Conservation (phyloP, 106 monocot species). For the Hemerocallis citrina region DNA sequence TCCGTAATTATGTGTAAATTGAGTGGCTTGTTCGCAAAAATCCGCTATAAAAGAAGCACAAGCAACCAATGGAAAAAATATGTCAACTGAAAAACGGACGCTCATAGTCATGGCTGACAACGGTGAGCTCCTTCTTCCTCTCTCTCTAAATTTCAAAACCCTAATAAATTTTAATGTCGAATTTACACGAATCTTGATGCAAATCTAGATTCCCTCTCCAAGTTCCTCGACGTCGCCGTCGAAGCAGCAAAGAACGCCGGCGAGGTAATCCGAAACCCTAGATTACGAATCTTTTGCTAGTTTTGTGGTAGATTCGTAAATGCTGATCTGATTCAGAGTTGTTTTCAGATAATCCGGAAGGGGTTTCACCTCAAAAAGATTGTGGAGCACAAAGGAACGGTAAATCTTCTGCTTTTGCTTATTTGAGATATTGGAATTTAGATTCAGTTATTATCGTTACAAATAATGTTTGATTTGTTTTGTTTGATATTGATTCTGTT, state of each 20-base stretch:
- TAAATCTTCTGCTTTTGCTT: conserved; percentile 12
- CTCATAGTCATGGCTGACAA: conserved; percentile 12
- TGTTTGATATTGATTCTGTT: no score
- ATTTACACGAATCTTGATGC: no score
- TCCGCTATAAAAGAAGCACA: neutral
- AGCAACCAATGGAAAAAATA: no score
- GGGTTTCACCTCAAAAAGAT: conserved; percentile 78
- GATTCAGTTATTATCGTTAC: no score
- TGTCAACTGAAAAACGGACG: no score
- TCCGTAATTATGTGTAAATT: neutral
- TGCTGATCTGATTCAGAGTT: no score
- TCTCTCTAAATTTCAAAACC: neutral
- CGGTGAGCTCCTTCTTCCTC: neutral
- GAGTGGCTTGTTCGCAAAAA: neutral
- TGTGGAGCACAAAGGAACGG: conserved; percentile 87
- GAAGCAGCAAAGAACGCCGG: conserved; percentile 51
- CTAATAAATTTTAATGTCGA: neutral
- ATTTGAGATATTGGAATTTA: no score
- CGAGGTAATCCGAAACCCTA: conserved; percentile 20
- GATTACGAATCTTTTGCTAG: no score
- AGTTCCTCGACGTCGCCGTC: conserved; percentile 42
- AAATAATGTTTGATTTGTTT: no score
- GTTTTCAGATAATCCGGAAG: conserved; percentile 57
- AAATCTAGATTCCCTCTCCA: conserved; percentile 8
- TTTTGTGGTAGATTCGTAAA: conserved; percentile 11